These are phyloP conservation scores for Linnemannia schmuckeri DNA, from an alignment of 192 early-diverging fungal genomes.

Conservation along the genomic window DNA sequence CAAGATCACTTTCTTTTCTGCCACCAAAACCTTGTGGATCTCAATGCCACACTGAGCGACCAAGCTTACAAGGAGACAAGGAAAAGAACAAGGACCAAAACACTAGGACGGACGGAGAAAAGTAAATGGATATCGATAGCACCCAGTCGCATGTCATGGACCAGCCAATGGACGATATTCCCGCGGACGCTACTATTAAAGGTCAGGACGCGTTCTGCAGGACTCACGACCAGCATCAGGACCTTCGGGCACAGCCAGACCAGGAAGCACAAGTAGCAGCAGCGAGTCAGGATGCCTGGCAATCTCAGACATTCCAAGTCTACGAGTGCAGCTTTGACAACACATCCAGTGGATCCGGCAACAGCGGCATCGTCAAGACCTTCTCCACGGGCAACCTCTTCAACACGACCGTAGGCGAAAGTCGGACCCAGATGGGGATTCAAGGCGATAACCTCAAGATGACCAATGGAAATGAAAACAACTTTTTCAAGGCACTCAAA, in stretches of 20 bases:
- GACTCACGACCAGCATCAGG: neutral
- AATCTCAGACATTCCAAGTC: constrained; percentile 27
- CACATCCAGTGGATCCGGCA: neutral
- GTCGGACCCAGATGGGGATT: constrained; percentile 29
- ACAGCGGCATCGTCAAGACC: constrained; percentile 18
- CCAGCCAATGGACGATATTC: neutral
- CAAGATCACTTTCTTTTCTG: neutral
- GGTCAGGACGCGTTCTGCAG: neutral
- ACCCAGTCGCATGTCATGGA: neutral
- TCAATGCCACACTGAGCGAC: neutral
- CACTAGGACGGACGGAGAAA: neutral
- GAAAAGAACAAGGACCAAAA: neutral
- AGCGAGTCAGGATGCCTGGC: constrained; percentile 7
- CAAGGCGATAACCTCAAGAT: constrained; percentile 25
- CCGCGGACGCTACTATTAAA: neutral
- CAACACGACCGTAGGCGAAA: constrained; percentile 47
- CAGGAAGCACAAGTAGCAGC: neutral
- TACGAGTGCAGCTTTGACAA: constrained; percentile 35
- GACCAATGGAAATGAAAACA: constrained; percentile 59
- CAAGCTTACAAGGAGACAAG: neutral
- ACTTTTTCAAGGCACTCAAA: constrained; percentile 72
- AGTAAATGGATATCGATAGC: neutral
- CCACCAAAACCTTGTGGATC: neutral
- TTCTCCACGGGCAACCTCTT: constrained; percentile 27
- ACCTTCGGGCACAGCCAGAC: neutral